phyloP scores from a whole-genome alignment of 495 filamentous ascomycete genomes.

The Talaromyces wortmannii region DNA sequence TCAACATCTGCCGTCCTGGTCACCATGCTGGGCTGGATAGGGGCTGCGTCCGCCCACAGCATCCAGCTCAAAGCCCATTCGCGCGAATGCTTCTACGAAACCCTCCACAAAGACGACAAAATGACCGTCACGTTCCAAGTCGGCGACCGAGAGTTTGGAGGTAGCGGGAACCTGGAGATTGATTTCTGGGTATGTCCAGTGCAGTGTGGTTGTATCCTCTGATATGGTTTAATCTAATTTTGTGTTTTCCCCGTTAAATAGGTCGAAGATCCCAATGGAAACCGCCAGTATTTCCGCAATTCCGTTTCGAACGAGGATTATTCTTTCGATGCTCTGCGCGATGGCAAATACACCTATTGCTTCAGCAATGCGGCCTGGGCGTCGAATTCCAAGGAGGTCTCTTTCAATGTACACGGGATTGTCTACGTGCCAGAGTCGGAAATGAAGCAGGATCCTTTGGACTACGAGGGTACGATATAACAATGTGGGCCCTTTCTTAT shows the following conservation, averaged over 20 bases:
- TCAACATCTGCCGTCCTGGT: slow-evolving; percentile 47
- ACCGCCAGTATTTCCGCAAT: slow-evolving; percentile 71
- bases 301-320: slow-evolving; percentile 83
- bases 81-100: slow-evolving; percentile 95
- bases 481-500: neutral
- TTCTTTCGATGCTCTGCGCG: slow-evolving; percentile 76
- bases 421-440: slow-evolving; percentile 94
- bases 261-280: slow-evolving; percentile 77
- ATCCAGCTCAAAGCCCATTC: slow-evolving; percentile 88
- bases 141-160: slow-evolving; percentile 91
- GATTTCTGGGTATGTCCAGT: slow-evolving; percentile 84
- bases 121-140: slow-evolving; percentile 99
- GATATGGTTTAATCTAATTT: neutral
- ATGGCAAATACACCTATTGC: slow-evolving; percentile 93
- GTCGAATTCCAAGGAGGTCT: slow-evolving; percentile 89
- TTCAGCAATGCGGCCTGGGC: slow-evolving; percentile 98
- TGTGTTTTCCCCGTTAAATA: slow-evolving; percentile 6
- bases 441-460: slow-evolving; percentile 77
- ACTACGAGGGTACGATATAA: slow-evolving; percentile 63
- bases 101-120: slow-evolving; percentile 84
- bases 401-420: slow-evolving; percentile 97
- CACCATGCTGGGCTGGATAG: slow-evolving; percentile 58
- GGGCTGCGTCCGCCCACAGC: slow-evolving; percentile 71
- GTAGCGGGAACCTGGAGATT: slow-evolving; percentile 89
- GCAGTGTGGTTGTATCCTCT: neutral